These are phyloP conservation scores for Diplocarpon mali DNA, from an alignment of 2,329 filamentous ascomycete genomes.

Conservation along the genomic window DNA sequence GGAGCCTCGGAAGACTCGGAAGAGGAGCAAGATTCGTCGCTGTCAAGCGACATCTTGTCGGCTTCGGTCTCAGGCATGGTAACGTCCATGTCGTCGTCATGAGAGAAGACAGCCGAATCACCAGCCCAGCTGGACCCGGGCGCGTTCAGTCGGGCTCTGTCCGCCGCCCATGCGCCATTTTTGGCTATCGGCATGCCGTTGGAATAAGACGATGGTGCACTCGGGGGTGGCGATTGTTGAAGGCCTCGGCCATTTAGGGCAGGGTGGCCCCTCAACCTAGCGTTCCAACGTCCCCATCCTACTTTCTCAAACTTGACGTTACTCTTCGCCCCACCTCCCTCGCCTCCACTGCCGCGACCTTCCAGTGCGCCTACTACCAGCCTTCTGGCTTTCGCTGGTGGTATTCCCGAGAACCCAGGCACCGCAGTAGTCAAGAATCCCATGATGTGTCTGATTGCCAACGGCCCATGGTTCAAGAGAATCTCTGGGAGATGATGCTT, in stretches of 20 bases:
- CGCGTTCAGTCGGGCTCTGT: constrained; percentile 38
- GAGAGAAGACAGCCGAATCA: constrained; percentile 65
- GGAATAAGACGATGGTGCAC: constrained; percentile 32
- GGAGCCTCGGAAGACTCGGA: constrained; percentile 70
- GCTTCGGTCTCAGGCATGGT: constrained; percentile 74
- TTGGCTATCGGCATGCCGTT: constrained; percentile 47
- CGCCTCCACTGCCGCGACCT: constrained; percentile 50
- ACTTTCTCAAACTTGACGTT: constrained; percentile 88
- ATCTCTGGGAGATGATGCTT: constrained; percentile 87
- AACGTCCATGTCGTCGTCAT: constrained; percentile 50
- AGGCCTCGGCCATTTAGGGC: constrained; percentile 30
- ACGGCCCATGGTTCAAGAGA: constrained; percentile 75
- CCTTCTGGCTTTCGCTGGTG: constrained; percentile 79
- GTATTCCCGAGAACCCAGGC: constrained; percentile 81
- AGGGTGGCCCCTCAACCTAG: constrained; percentile 58
- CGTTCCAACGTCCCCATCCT: constrained; percentile 95
- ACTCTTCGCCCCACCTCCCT: constrained; percentile 50
- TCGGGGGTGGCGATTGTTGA: constrained; percentile 33
- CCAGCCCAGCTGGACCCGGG: constrained; percentile 52
- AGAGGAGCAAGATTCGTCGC: constrained; percentile 64
- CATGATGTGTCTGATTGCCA: constrained; percentile 93
- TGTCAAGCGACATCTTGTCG: constrained; percentile 87
- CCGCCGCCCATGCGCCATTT: constrained; percentile 32
- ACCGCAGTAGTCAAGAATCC: constrained; percentile 87
- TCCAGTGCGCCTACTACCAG: constrained; percentile 89